phyloP scores from a whole-genome alignment of 768 basidiomycete genomes.

The Suillus clintonianus region DNA sequence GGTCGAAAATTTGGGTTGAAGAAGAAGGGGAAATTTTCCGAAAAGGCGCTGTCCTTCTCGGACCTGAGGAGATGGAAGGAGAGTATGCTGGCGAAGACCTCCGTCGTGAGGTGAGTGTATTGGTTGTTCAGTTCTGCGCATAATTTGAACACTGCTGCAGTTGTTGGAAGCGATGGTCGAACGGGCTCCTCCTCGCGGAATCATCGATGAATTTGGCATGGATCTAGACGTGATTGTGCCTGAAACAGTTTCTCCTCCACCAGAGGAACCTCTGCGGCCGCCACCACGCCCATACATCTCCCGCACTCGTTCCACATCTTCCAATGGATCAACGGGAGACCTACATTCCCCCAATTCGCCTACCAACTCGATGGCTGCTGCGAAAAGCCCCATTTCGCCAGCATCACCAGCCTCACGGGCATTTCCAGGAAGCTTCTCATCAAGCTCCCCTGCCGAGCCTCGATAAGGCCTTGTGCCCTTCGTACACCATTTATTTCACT shows the following conservation, averaged over 20 bases:
- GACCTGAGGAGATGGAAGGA: conserved; percentile 85
- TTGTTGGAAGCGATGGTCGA: conserved; percentile 86
- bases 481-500: background rate
- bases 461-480: background rate
- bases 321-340: conserved; percentile 5
- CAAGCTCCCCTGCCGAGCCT: background rate
- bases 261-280: conserved; percentile 28
- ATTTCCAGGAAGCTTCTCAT: background rate
- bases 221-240: conserved; percentile 28
- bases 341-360: conserved; percentile 4
- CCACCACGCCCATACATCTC: conserved; percentile 62
- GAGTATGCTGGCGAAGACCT: conserved; percentile 90
- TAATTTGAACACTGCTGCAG: conserved; percentile 36
- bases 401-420: background rate
- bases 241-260: conserved; percentile 8
- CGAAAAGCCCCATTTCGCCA: conserved; percentile 1
- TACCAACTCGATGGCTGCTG: background rate
- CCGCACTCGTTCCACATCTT: conserved; percentile 52
- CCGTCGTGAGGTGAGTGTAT: conserved; percentile 62
- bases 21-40: conserved; percentile 98
- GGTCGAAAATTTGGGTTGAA: conserved; percentile 80
- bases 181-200: conserved; percentile 73
- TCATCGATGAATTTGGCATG: conserved; percentile 61
- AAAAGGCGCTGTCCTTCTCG: conserved; percentile 80
- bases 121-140: background rate